Evolutionary conservation across 2,329 filamentous ascomycete species (phyloP).

Genomic region (Sordariomycetes sp.): DNA sequence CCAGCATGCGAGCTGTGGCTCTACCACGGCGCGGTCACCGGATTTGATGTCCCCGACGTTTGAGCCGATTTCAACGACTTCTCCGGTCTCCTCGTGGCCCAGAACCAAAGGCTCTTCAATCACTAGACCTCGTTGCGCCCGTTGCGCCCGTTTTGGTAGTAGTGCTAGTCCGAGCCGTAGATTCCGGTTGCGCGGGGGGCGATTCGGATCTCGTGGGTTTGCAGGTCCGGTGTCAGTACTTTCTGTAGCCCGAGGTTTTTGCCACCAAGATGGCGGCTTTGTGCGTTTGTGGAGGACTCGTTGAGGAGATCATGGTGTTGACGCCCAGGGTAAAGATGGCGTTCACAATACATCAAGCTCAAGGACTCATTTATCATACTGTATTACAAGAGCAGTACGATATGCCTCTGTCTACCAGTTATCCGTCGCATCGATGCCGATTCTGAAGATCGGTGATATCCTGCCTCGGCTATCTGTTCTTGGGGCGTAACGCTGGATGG

Average conservation of each 20-base stretch:
- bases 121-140: slow-evolving; percentile 66
- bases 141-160: slow-evolving; percentile 46
- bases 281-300: background rate
- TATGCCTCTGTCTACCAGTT: no score
- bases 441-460: no score
- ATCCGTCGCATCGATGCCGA: no score
- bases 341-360: no score
- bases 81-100: slow-evolving; percentile 68
- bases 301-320: background rate
- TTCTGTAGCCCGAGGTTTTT: background rate
- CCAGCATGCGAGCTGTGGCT: slow-evolving; percentile 61
- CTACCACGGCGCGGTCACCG: slow-evolving; percentile 65
- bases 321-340: background rate
- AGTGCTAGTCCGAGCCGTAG: slow-evolving; percentile 55
- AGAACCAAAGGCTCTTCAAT: slow-evolving; percentile 49
- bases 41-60: slow-evolving; percentile 36
- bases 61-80: slow-evolving; percentile 46
- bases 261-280: background rate
- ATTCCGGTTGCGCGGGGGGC: slow-evolving; percentile 48
- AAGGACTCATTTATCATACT: no score
- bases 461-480: no score
- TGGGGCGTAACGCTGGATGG: no score
- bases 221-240: slow-evolving; percentile 42
- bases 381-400: no score
- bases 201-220: slow-evolving; percentile 42